Percentiles rank a stretch among this genome's conserved stretches.
Evolutionary conservation across 1,139 yeast species (phyloP).

Genomic region (Zygosaccharomyces sapae): DNA sequence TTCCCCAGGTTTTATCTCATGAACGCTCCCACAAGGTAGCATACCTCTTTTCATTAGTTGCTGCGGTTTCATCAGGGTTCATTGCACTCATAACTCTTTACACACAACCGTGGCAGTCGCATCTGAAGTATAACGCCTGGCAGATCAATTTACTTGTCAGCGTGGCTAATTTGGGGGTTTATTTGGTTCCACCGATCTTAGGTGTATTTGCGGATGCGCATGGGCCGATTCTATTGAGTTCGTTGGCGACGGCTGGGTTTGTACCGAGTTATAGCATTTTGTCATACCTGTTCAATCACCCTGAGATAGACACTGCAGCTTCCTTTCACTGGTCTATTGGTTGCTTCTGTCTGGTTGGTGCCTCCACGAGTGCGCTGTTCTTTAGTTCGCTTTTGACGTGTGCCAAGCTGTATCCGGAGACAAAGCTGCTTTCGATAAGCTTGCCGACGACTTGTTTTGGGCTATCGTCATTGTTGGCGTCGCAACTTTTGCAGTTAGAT

Average conservation of each 20-base stretch:
- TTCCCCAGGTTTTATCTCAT: slow-evolving; percentile 33
- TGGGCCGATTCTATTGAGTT: slow-evolving; percentile 73
- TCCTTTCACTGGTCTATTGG: slow-evolving; percentile 30
- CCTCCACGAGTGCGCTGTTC: slow-evolving; percentile 77
- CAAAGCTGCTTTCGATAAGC: slow-evolving; percentile 76
- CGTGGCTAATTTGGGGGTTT: slow-evolving; percentile 74
- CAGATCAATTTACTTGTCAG: slow-evolving; percentile 77
- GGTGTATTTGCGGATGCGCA: slow-evolving; percentile 82
- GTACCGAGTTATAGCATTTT: slow-evolving; percentile 69
- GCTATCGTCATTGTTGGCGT: slow-evolving; percentile 53
- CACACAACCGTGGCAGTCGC: slow-evolving; percentile 61
- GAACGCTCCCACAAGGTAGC: slow-evolving; percentile 37
- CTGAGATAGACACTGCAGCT: slow-evolving; percentile 25
- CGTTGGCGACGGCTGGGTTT: slow-evolving; percentile 59
- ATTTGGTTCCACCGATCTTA: slow-evolving; percentile 73
- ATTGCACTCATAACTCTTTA: slow-evolving; percentile 76
- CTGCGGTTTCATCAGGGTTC: slow-evolving; percentile 78
- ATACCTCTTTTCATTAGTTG: slow-evolving; percentile 40
- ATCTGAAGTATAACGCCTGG: slow-evolving; percentile 58
- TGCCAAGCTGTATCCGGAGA: slow-evolving; percentile 72
- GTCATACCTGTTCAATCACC: slow-evolving; percentile 35
- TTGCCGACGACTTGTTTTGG: slow-evolving; percentile 89
- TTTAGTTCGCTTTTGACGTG: slow-evolving; percentile 77
- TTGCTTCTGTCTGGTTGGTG: slow-evolving; percentile 59
- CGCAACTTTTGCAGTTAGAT: slow-evolving; percentile 48